Base-by-base conservation (phyloP, 495 filamentous ascomycete genomes). In the Oidiodendron maius region DNA sequence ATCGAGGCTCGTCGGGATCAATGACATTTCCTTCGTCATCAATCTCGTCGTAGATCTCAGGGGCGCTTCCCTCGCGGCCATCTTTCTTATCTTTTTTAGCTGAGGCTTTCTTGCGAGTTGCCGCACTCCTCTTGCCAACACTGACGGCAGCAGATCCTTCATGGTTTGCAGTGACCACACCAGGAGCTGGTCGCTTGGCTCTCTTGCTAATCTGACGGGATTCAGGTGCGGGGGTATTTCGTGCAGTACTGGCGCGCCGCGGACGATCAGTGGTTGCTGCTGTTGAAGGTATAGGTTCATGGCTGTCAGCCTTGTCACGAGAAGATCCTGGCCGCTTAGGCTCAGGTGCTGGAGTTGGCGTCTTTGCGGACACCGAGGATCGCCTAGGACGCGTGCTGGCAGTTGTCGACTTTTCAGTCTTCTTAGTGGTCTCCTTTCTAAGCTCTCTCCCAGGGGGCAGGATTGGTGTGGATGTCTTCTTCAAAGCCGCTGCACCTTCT, bases 1-100 rank as follows among this genome's bases (percentile, higher is more conserved):
- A 98, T 42, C 82, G 73, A 12, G 87, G 83, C 68, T 96, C 93
- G 54, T 90, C 75, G 4, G 87, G 82, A 65, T 95, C 89, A 57
- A 95, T 89, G 49, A 84, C 71, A 58, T 95, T 90, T 5, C 75
- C 80, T 43, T 78, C 80, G 46, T 82, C 80, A 41, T 78, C 75
- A 42, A 80, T 71, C 45, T 82, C 74, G 5, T 69, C 66, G 49
- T 71, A 72, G n/a, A 64, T 53, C 53, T 66, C 65, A 28, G 64
- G 64, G 15, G 67, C 67, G 38, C 67, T 65, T 17, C 58, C 60
- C 44, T 62, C 63, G 12, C 59, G 52, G 25, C 58, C 63, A 28
- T 57, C 54, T 50, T 65, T 69, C 43, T 68, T 74, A 44, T 66
- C 56, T 30, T 71, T 78, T 59, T 77, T 83, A 40, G 75, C 71